Evolutionary conservation across 2,329 filamentous ascomycete genomes (phyloP).

Genomic region (Parascedosporium putredinis): DNA sequence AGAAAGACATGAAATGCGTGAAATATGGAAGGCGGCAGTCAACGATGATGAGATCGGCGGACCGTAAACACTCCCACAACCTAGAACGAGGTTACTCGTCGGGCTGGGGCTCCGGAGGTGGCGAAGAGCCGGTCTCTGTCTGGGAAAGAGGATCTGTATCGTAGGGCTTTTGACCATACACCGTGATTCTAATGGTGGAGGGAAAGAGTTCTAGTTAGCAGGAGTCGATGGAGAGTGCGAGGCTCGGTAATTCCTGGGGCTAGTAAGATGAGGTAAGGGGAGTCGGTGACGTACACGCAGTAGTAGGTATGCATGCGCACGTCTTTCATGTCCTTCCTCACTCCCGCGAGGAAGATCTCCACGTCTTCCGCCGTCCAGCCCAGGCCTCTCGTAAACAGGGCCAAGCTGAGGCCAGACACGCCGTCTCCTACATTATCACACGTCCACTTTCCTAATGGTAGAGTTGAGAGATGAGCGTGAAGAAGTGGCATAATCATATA

Average conservation of each 20-base stretch:
- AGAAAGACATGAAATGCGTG: no score
- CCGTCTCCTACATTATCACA: constrained; percentile 12
- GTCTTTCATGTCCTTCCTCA: constrained; percentile 19
- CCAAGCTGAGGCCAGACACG: constrained; percentile 21
- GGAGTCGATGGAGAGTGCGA: background rate
- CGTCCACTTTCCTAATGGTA: constrained; percentile 18
- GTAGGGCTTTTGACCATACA: background rate
- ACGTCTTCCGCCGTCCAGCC: constrained; percentile 21
- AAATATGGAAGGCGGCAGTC: no score
- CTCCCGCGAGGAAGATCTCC: constrained; percentile 17
- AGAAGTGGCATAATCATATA: no score
- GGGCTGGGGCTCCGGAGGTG: background rate
- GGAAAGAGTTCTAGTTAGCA: background rate
- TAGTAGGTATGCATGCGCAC: constrained; percentile 21
- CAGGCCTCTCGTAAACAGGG: constrained; percentile 20
- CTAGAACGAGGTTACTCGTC: no score
- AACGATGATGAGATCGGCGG: no score
- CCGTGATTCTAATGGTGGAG: background rate
- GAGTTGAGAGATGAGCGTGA: background rate
- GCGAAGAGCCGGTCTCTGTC: background rate
- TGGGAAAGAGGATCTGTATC: background rate
- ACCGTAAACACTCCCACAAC: no score
- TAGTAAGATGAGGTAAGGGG: no score
- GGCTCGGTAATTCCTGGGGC: no score
- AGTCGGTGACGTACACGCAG: no score